Percentiles rank a stretch among this genome's conserved stretches.
Evolutionary conservation across 2,329 filamentous ascomycete species (phyloP).

Genomic region (Escovopsis sp.): DNA sequence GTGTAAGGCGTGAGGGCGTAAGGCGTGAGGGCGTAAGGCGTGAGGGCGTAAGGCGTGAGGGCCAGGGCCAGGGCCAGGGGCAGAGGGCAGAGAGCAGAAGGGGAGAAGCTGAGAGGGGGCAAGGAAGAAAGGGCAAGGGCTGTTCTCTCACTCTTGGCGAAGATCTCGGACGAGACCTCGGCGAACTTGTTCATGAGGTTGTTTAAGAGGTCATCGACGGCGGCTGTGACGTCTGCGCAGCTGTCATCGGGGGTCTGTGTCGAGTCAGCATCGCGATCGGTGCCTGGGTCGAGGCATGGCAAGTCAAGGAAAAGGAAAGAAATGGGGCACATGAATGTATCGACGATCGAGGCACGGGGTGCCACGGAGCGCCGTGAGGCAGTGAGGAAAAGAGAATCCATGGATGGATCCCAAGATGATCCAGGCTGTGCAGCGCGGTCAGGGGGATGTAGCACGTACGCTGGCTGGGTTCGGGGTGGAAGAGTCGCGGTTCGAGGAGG

Average conservation of each 20-base stretch:
- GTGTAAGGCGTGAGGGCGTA: no score
- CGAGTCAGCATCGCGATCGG: constrained; percentile 3
- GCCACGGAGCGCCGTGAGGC: neutral
- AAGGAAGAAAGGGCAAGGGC: no score
- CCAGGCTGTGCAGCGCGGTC: no score
- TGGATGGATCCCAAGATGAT: constrained; percentile 1
- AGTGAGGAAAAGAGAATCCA: no score
- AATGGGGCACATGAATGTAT: no score
- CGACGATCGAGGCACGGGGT: neutral
- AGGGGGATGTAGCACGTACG: constrained; percentile 3
- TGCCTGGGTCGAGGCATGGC: no score
- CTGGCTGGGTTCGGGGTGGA: constrained; percentile 3
- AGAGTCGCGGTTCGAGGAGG: constrained; percentile 6
- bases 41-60: no score
- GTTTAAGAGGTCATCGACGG: constrained; percentile 76
- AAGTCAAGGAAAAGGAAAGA: no score
- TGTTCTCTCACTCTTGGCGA: constrained; percentile 59
- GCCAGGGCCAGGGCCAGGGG: no score
- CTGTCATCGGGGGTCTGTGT: constrained; percentile 3
- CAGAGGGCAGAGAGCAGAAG: no score
- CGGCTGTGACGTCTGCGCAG: constrained; percentile 49
- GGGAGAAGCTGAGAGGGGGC: neutral
- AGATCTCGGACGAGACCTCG: constrained; percentile 70
- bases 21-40: no score
- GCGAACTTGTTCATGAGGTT: constrained; percentile 76